Percentiles rank a stretch among this genome's conserved stretches.
phyloP scores from a whole-genome alignment of 495 filamentous ascomycete genomes.

The Viridothelium virens region DNA sequence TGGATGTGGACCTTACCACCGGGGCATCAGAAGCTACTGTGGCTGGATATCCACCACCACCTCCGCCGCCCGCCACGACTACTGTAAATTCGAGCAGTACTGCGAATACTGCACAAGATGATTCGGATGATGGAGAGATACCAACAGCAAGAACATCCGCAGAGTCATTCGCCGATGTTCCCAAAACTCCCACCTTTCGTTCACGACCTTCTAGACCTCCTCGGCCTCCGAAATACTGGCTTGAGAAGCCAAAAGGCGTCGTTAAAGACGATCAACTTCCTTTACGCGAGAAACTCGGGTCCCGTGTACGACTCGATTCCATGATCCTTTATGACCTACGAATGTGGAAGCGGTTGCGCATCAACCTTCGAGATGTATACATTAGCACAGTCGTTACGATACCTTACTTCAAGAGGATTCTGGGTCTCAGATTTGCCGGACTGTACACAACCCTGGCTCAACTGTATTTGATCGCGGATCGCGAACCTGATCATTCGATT shows the following conservation, averaged over 20 bases:
- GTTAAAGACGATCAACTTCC: neutral
- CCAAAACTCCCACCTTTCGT: conserved; percentile 34
- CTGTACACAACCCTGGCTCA: conserved; percentile 91
- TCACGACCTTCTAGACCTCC: conserved; percentile 26
- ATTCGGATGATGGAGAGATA: conserved; percentile 38
- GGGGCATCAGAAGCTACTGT: conserved; percentile 61
- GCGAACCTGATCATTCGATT: conserved; percentile 96
- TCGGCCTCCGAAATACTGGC: conserved; percentile 70
- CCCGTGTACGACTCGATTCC: conserved; percentile 87
- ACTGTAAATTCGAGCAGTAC: neutral
- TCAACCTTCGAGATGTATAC: conserved; percentile 85
- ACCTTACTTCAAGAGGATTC: conserved; percentile 90
- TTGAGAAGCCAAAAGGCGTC: conserved; percentile 58
- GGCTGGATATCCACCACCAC: conserved; percentile 58
- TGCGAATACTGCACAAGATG: conserved; percentile 34
- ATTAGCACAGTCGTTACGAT: conserved; percentile 93
- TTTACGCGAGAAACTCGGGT: conserved; percentile 63
- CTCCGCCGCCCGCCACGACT: conserved; percentile 53
- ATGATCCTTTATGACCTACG: conserved; percentile 92
- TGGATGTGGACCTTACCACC: conserved; percentile 35
- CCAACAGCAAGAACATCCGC: conserved; percentile 13
- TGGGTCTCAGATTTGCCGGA: conserved; percentile 84
- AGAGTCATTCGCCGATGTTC: conserved; percentile 30
- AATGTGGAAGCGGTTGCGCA: conserved; percentile 91
- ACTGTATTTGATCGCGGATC: conserved; percentile 89